A percentile compares a stretch with the other conserved stretches of the same genome.
phyloP scores from a whole-genome alignment of 169 alveolate species.

The Eimeria maxima region DNA sequence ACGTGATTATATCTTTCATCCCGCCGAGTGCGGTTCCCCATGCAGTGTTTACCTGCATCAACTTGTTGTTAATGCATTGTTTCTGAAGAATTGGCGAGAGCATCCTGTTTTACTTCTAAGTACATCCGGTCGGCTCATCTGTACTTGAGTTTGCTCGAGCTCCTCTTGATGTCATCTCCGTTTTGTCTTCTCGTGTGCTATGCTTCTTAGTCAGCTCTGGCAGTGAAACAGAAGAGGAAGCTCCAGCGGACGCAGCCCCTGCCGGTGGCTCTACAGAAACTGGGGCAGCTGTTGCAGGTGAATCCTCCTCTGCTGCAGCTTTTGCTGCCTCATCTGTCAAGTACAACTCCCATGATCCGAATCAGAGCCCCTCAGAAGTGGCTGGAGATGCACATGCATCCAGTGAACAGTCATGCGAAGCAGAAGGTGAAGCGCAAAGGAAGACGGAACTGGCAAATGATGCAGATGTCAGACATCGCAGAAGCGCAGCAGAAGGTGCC shows the following conservation, averaged over 20 bases:
- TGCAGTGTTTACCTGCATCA: too few relatives aligned
- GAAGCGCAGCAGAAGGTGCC: neutral
- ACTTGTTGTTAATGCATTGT: too few relatives aligned
- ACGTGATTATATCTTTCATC: too few relatives aligned
- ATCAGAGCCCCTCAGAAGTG: neutral
- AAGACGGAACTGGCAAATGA: neutral
- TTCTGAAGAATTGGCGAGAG: too few relatives aligned
- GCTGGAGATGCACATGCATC: neutral
- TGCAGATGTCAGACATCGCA: neutral
- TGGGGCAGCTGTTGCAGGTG: neutral
- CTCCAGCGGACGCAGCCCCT: neutral
- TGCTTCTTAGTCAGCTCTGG: constrained; percentile 36
- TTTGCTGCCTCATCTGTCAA: neutral
- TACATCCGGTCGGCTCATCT: too few relatives aligned
- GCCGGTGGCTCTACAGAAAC: constrained; percentile 1
- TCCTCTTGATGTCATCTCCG: neutral
- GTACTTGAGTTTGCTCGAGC: too few relatives aligned
- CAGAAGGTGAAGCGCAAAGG: neutral
- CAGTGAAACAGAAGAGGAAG: constrained; percentile 44
- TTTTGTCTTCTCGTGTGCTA: neutral
- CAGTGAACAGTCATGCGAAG: neutral
- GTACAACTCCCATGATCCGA: neutral
- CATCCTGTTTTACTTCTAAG: too few relatives aligned
- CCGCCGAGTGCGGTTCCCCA: too few relatives aligned
- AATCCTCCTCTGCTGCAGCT: neutral